These are phyloP conservation scores for Solanum neorickii DNA, from an alignment of 257 asterid species.

Conservation along the genomic window DNA sequence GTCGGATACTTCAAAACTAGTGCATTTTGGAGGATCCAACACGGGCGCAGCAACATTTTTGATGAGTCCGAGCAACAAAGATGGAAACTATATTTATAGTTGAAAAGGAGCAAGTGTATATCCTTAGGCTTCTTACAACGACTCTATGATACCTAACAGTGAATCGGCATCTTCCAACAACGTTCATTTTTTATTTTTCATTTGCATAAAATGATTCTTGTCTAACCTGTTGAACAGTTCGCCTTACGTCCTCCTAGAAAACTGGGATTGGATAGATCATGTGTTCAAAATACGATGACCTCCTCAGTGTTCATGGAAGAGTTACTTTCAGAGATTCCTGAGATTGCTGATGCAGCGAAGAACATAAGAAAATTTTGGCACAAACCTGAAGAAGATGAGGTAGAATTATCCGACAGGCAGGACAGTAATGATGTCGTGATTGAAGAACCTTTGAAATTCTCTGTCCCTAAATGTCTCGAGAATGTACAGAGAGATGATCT, in stretches of 20 bases:
- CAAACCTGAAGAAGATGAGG: constrained; percentile 2
- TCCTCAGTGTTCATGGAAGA: constrained; percentile 45
- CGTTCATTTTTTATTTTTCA: background rate
- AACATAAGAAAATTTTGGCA: constrained; percentile 41
- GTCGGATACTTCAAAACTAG: background rate
- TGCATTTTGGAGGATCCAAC: background rate
- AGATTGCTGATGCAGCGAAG: constrained; percentile 49
- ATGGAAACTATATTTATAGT: background rate
- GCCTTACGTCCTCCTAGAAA: constrained; percentile 61
- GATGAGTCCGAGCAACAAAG: background rate
- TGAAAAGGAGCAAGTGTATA: background rate
- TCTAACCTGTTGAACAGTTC: constrained; percentile 33
- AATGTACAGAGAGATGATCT: constrained; percentile 58
- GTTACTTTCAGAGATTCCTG: constrained; percentile 72
- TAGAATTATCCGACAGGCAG: background rate
- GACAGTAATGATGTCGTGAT: constrained; percentile 5
- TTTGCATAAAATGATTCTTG: background rate
- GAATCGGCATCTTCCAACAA: background rate
- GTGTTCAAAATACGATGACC: constrained; percentile 40
- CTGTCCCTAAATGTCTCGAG: constrained; percentile 61
- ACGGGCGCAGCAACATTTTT: background rate
- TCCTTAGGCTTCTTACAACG: background rate
- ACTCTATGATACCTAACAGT: background rate
- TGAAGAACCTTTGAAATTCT: constrained; percentile 62
- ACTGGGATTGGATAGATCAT: constrained; percentile 71